These are phyloP conservation scores for Coemansia asiatica DNA, from an alignment of 192 early-diverging fungal species.

Conservation along the genomic window DNA sequence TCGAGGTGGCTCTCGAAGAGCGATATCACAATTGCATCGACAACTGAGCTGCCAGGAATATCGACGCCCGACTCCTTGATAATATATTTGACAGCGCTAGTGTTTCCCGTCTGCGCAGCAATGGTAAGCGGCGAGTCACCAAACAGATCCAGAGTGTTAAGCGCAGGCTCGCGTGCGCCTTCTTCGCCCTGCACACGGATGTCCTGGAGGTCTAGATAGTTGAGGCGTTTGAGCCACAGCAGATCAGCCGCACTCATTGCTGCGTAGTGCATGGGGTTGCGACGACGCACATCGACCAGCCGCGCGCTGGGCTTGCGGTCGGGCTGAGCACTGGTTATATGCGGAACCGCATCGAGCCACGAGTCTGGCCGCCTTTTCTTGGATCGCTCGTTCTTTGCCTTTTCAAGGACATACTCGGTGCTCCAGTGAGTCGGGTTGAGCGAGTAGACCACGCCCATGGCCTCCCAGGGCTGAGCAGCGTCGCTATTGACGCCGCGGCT, in stretches of 20 bases:
- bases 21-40: slow-evolving; percentile 27
- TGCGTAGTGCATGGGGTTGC: slow-evolving; percentile 49
- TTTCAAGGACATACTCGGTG: slow-evolving; percentile 38
- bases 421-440: slow-evolving; percentile 39
- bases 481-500: slow-evolving; percentile 4
- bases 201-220: slow-evolving; percentile 32
- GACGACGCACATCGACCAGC: slow-evolving; percentile 32
- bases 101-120: slow-evolving; percentile 38
- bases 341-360: slow-evolving; percentile 44
- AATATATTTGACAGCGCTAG: slow-evolving; percentile 36
- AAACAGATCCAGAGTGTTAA: slow-evolving; percentile 27
- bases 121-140: slow-evolving; percentile 51
- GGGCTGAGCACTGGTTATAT: slow-evolving; percentile 13
- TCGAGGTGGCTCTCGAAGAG: slow-evolving; percentile 16
- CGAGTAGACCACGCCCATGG: slow-evolving; percentile 14
- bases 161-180: slow-evolving; percentile 14
- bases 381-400: slow-evolving; percentile 27
- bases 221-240: slow-evolving; percentile 37
- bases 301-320: slow-evolving; percentile 20
- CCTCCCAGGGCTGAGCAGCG: slow-evolving; percentile 14
- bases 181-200: slow-evolving; percentile 14
- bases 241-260: slow-evolving; percentile 31
- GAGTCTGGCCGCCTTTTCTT: slow-evolving; percentile 23
- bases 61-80: slow-evolving; percentile 39
- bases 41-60: slow-evolving; percentile 25